A percentile compares a stretch with the other conserved stretches of the same genome.
Conservation (phyloP, 1,139 yeast species). For the Kluyveromyces sp. region DNA sequence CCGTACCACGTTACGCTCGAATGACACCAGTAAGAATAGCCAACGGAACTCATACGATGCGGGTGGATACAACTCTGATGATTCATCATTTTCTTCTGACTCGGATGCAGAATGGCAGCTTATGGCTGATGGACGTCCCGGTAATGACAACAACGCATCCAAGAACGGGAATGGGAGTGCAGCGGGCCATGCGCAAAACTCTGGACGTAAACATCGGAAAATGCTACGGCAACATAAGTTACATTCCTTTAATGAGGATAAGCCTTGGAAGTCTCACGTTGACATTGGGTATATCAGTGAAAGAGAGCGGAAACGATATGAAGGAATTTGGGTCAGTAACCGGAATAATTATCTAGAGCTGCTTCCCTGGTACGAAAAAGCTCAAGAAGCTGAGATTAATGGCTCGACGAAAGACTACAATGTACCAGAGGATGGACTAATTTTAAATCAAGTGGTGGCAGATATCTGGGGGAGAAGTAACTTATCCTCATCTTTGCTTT, state of each 20-base stretch:
- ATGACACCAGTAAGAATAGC: constrained; percentile 4
- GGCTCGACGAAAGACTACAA: constrained; percentile 17
- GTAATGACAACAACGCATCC: not conserved
- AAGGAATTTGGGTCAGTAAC: constrained; percentile 90
- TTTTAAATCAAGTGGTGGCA: constrained; percentile 50
- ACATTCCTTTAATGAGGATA: constrained; percentile 66
- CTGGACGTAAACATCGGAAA: constrained; percentile 6
- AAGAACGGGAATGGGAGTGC: not conserved
- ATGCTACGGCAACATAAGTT: not conserved
- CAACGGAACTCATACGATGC: not conserved
- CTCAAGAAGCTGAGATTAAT: constrained; percentile 3
- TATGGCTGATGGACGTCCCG: not conserved
- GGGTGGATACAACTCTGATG: not conserved
- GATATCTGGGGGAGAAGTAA: constrained; percentile 76
- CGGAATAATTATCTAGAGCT: constrained; percentile 53
- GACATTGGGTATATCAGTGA: constrained; percentile 57
- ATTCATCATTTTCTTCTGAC: constrained; percentile 1
- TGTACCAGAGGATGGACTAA: constrained; percentile 37
- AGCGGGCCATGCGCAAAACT: constrained; percentile 1
- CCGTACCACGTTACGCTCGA: constrained; percentile 21
- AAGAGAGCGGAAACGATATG: constrained; percentile 77
- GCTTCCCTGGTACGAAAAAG: constrained; percentile 28
- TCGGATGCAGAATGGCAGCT: constrained; percentile 1
- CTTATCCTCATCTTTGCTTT: constrained; percentile 55
- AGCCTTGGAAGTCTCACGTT: constrained; percentile 90